Base-by-base conservation (phyloP, 169 alveolate species). In the Plasmodium fragile region DNA sequence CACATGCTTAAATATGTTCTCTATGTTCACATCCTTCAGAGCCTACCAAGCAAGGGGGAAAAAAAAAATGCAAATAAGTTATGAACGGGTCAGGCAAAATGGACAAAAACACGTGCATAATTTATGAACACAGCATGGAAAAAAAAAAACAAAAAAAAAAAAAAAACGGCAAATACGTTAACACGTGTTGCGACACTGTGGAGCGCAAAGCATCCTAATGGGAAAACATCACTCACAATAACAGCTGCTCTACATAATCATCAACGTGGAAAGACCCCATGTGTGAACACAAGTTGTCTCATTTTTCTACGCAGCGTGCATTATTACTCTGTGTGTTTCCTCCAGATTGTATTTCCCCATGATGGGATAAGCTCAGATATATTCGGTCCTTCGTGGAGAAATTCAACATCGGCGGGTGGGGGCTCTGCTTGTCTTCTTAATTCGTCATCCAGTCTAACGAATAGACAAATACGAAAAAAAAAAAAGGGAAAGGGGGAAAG, bases 1-100 rank as follows among this genome's bases (percentile, higher is more conserved):
- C 65, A 85, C 49, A 18, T 52, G 53, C 43, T 85, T 85, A 32
- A 85, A 53, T 85, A 85, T 77, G 80, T 53, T 55, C 22, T 28
- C 16, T 52, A 85, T 85, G 49, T 85, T 73, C 3, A 25, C 28
- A 4, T 75, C 85, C 80, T 85, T 85, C n/a, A 49, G 34, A n/a
- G 28, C 80, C 93, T 85, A 77, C 59, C 59, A 49, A 18, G 59
- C 59, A 8, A 0, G 4, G 25, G 8, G 2, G 8, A 7, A 41
- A 41, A 4, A 41, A 0, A 2, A 84, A 39, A 39, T 39, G n/a
- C n/a, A n/a, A n/a, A n/a, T n/a, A n/a, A n/a, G n/a, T n/a, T n/a
- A n/a, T n/a, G n/a, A n/a, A n/a, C n/a, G n/a, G n/a, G n/a, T n/a
- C n/a, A n/a, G n/a, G n/a, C n/a, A n/a, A n/a, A n/a, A n/a, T n/a